These are phyloP conservation scores for Ormosia emarginata DNA, from an alignment of 306 rosid genomes.

Conservation along the genomic window DNA sequence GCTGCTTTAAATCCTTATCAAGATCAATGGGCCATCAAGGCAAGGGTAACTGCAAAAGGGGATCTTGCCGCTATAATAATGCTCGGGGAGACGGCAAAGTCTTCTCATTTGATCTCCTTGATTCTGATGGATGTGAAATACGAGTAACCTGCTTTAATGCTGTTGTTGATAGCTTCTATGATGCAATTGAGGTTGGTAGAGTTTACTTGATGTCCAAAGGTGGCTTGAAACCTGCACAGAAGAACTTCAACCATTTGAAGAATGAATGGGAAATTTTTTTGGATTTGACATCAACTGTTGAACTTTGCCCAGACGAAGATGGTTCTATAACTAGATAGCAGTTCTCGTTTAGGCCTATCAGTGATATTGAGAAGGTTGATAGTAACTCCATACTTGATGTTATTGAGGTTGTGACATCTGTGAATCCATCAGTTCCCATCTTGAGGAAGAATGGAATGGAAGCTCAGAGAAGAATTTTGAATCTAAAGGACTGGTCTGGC, in stretches of 20 bases:
- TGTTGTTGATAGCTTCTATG: slow-evolving; percentile 85
- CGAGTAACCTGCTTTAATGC: slow-evolving; percentile 96
- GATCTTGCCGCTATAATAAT: slow-evolving; percentile 94
- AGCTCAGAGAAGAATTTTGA: slow-evolving; percentile 80
- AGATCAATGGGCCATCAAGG: slow-evolving; percentile 97
- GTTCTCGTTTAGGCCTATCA: slow-evolving; percentile 79
- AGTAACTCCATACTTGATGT: slow-evolving; percentile 76
- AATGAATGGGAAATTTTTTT: slow-evolving; percentile 93
- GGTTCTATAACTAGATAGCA: slow-evolving; percentile 86
- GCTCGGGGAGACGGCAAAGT: slow-evolving; percentile 99
- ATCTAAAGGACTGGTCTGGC: slow-evolving; percentile 77
- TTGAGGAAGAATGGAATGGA: slow-evolving; percentile 98
- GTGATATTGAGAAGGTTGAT: slow-evolving; percentile 78
- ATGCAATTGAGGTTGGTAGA: slow-evolving; percentile 76
- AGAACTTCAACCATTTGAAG: slow-evolving; percentile 89
- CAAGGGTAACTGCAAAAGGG: slow-evolving; percentile 96
- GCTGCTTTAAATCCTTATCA: slow-evolving; percentile 90
- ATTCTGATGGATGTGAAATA: slow-evolving; percentile 96
- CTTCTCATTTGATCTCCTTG: slow-evolving; percentile 93
- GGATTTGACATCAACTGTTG: slow-evolving; percentile 77
- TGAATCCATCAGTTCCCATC: slow-evolving; percentile 87
- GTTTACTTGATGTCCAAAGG: slow-evolving; percentile 93
- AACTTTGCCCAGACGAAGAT: slow-evolving; percentile 86
- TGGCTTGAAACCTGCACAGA: slow-evolving; percentile 88
- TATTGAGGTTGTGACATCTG: slow-evolving; percentile 73